Evolutionary conservation across 2,329 filamentous ascomycete genomes (phyloP), one percentile per base, ranked within the genome.

Genomic region (Trichothecium sympodiale): DNA sequence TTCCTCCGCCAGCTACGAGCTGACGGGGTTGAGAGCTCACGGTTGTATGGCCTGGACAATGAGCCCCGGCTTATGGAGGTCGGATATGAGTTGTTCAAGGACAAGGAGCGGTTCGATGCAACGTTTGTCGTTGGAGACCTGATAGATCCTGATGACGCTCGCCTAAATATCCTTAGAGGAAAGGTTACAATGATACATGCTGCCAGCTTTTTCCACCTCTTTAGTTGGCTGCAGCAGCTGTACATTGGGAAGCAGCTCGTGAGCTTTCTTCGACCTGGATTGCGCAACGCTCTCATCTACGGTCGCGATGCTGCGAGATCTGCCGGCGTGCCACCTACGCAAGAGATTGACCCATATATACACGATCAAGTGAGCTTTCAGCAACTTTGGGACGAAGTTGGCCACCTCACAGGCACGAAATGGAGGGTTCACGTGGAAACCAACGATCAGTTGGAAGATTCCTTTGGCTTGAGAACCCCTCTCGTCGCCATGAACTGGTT

Each of bases 31-130:
- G 53, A 62, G 17, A 55, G 62, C 5, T 49, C 56, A 13, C 61
- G 64, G 31, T 51, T 76, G n/a, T 65, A 64, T 39, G 71, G 67
- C 14, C 56, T 60, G 4, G 71, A 75, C 41, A 41, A 71, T 3
- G 59, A 66, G 30, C 44, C 58, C 15, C 56, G 55, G n/a, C 71
- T 76, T 43, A 60, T 76, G 35, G 61, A 72, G 9, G 51, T 72
- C n/a, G 74, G 74, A 18, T 76, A 78, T 50, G 72, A 79, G 36
- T 60, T 83, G 15, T 83, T 82, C 55, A 62, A 65, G 31, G 79
- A 81, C 41, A 61, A 64, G 17, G 47, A 56, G n/a, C 59, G 38
- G 25, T 53, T 75, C 5, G 56, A 56, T 15, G 60, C 61, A 2
- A 58, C 56, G 2, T 74, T 77, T 41, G 52, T 77, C 20, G 46